phyloP scores from a whole-genome alignment of 208 protist species.

The Angomonas desouzai region DNA sequence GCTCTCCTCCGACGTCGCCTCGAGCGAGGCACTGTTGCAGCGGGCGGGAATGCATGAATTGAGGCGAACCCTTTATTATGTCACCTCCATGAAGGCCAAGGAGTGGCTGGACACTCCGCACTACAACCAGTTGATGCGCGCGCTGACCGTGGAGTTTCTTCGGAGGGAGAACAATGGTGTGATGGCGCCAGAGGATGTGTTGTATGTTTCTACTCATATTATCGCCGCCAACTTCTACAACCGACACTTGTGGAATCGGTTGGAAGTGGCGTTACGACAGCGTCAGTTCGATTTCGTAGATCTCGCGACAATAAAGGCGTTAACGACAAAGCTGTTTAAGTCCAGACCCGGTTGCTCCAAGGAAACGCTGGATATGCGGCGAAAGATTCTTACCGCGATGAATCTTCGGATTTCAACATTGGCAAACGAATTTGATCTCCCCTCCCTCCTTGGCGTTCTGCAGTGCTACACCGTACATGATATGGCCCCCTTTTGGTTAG shows the following conservation, averaged over 20 bases:
- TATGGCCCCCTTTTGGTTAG: constrained; percentile 60
- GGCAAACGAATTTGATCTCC: constrained; percentile 87
- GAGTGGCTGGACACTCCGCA: constrained; percentile 60
- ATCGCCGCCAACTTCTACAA: constrained; percentile 88
- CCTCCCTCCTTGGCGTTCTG: constrained; percentile 77
- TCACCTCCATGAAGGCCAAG: constrained; percentile 59
- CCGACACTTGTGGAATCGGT: constrained; percentile 82
- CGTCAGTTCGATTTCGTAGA: constrained; percentile 74
- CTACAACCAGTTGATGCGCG: constrained; percentile 76
- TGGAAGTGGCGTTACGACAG: constrained; percentile 56
- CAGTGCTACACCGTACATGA: constrained; percentile 90
- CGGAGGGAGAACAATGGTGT: constrained; percentile 80
- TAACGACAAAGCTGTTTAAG: constrained; percentile 87
- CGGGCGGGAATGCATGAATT: constrained; percentile 87
- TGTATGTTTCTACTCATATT: constrained; percentile 83
- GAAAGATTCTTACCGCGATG: constrained; percentile 79
- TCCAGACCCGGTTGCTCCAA: constrained; percentile 70
- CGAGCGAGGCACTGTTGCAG: constrained; percentile 54
- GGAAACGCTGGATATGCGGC: constrained; percentile 80
- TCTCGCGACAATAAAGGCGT: constrained; percentile 76
- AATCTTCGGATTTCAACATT: constrained; percentile 63
- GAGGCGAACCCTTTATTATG: constrained; percentile 82
- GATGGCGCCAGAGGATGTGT: constrained; percentile 79
- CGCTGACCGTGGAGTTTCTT: constrained; percentile 76
- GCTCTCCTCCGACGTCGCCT: constrained; percentile 43